Conservation (phyloP, 345 rosid species). For the Dovyalis caffra region DNA sequence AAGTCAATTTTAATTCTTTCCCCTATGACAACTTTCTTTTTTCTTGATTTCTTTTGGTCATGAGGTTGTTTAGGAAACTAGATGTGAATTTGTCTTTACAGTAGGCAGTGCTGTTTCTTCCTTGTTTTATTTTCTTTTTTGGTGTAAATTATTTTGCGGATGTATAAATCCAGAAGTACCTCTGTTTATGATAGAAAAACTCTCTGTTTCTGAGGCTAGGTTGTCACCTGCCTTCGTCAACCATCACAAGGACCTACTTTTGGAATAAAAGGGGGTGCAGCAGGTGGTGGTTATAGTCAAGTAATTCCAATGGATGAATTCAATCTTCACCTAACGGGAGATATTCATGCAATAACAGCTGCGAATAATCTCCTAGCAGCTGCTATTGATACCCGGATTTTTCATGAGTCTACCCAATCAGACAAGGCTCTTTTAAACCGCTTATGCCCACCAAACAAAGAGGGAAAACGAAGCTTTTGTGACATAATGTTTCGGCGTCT, state of each 20-base stretch:
- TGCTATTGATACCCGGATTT: slow-evolving; percentile 93
- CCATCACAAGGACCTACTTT: slow-evolving; percentile 99
- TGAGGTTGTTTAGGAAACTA: neutral
- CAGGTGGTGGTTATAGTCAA: slow-evolving; percentile 99
- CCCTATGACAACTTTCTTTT: neutral
- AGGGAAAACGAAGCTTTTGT: slow-evolving; percentile 75
- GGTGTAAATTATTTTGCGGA: neutral
- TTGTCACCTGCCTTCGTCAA: slow-evolving; percentile 94
- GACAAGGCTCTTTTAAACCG: slow-evolving; percentile 96
- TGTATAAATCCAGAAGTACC: neutral
- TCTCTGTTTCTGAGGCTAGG: slow-evolving; percentile 42
- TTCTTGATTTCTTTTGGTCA: neutral
- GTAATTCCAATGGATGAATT: slow-evolving; percentile 99
- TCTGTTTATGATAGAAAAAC: neutral
- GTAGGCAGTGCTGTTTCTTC: neutral
- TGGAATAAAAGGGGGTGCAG: slow-evolving; percentile 99
- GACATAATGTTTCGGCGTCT: slow-evolving; percentile 85
- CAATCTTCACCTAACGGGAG: slow-evolving; percentile 96
- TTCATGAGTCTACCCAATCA: slow-evolving; percentile 87
- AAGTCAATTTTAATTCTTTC: neutral
- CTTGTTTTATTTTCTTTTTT: neutral
- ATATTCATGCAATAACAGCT: slow-evolving; percentile 98
- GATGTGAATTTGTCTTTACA: neutral
- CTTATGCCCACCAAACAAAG: slow-evolving; percentile 80
- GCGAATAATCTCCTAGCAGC: slow-evolving; percentile 99